Evolutionary conservation across 1,284 basidiomycete genomes (phyloP).

Genomic region (Ganoderma sp.): DNA sequence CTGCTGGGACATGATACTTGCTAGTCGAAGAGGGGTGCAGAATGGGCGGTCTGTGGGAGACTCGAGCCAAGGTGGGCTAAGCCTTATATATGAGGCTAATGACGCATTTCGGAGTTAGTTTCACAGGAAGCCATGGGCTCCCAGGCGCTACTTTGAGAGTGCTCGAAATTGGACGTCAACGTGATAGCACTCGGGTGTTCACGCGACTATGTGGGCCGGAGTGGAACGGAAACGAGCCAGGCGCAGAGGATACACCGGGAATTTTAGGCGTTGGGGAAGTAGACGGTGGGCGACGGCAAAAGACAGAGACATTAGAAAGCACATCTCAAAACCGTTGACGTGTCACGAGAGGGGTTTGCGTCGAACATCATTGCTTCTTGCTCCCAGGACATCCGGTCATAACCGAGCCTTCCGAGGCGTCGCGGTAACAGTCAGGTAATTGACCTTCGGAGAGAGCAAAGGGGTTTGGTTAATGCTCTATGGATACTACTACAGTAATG

Average conservation of each 20-base stretch:
- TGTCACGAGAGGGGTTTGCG: too few relatives aligned
- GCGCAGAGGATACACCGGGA: neutral
- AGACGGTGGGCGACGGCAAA: neutral
- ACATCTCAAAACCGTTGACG: neutral
- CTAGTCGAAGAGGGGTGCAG: conserved; percentile 10
- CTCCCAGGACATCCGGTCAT: conserved; percentile 1
- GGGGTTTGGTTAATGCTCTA: neutral
- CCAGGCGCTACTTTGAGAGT: conserved; percentile 18
- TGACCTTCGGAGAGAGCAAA: neutral
- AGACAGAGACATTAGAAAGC: neutral
- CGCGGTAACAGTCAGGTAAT: neutral
- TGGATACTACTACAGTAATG: neutral
- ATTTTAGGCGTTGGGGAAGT: neutral
- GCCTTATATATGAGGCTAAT: conserved; percentile 26
- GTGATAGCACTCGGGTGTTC: conserved; percentile 17
- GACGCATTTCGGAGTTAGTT: conserved; percentile 8
- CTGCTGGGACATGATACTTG: conserved; percentile 13
- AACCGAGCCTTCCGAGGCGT: neutral
- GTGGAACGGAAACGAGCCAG: conserved; percentile 16
- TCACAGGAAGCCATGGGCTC: conserved; percentile 8
- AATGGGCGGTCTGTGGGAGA: conserved; percentile 24
- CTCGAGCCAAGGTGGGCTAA: conserved; percentile 4
- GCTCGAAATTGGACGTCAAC: conserved; percentile 17
- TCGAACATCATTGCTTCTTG: neutral
- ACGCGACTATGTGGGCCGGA: conserved; percentile 18